These are phyloP conservation scores for Bacidia rubella DNA, from an alignment of 495 filamentous ascomycete genomes.

Conservation along the genomic window DNA sequence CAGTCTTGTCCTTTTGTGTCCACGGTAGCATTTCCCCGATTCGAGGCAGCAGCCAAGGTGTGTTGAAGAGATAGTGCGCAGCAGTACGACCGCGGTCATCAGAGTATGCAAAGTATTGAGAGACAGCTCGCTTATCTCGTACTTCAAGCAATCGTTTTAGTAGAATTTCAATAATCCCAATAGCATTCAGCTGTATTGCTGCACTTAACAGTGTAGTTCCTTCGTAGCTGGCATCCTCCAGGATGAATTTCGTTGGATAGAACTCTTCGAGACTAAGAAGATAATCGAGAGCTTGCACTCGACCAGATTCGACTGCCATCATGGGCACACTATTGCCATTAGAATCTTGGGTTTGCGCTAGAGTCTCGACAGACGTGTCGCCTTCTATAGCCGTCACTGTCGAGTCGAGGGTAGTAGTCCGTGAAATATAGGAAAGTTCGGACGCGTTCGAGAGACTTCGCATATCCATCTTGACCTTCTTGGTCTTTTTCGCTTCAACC, in stretches of 20 bases:
- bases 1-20: slow-evolving; percentile 85
- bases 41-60: slow-evolving; percentile 59
- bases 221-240: slow-evolving; percentile 77
- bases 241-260: slow-evolving; percentile 51
- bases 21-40: slow-evolving; percentile 73
- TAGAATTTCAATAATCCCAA: slow-evolving; percentile 58
- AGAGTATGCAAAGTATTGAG: slow-evolving; percentile 54
- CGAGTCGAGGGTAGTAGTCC: slow-evolving; percentile 63
- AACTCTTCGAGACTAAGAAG: slow-evolving; percentile 62
- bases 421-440: slow-evolving; percentile 58
- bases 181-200: slow-evolving; percentile 79
- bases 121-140: slow-evolving; percentile 37
- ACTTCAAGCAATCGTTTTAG: slow-evolving; percentile 50
- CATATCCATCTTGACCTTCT: slow-evolving; percentile 78
- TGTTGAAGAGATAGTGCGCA: slow-evolving; percentile 93
- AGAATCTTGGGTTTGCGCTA: slow-evolving; percentile 68
- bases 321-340: slow-evolving; percentile 80
- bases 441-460: slow-evolving; percentile 80
- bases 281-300: slow-evolving; percentile 57
- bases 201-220: slow-evolving; percentile 84
- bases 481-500: slow-evolving; percentile 39
- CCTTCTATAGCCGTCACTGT: slow-evolving; percentile 62
- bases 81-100: slow-evolving; percentile 79
- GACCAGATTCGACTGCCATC: slow-evolving; percentile 84
- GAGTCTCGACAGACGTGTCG: slow-evolving; percentile 68